phyloP scores from a whole-genome alignment of 106 monocot genomes.

The Acanthochlamys bracteata region DNA sequence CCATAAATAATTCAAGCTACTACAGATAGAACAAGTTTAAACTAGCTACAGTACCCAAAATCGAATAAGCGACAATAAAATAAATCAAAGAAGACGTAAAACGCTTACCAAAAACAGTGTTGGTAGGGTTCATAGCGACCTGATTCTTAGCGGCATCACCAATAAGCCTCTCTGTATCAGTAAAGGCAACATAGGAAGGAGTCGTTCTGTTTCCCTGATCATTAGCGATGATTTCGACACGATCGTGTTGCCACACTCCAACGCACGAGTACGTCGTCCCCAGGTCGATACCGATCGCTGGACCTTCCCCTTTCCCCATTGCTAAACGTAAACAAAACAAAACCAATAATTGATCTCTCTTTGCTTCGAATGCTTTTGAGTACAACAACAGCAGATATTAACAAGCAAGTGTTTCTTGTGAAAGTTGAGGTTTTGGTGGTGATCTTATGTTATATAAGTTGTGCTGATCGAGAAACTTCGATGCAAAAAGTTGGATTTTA shows the following conservation, averaged over 20 bases:
- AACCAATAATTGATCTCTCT: not conserved
- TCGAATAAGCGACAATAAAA: not conserved
- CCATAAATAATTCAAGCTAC: too few species aligned
- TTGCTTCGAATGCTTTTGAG: not conserved
- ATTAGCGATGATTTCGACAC: slow-evolving; percentile 69
- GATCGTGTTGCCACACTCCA: slow-evolving; percentile 64
- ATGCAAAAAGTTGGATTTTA: too few species aligned
- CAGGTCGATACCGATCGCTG: slow-evolving; percentile 62
- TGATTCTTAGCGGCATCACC: slow-evolving; percentile 86
- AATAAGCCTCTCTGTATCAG: slow-evolving; percentile 67
- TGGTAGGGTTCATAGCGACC: slow-evolving; percentile 77
- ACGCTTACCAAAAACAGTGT: slow-evolving; percentile 63
- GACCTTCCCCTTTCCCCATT: slow-evolving; percentile 35
- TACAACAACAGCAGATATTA: not conserved
- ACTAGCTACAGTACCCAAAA: too few species aligned
- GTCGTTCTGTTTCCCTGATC: slow-evolving; percentile 77
- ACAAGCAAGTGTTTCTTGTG: not conserved
- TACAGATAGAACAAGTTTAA: too few species aligned
- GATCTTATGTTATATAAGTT: too few species aligned
- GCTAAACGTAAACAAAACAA: not conserved
- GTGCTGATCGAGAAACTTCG: too few species aligned
- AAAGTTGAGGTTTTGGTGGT: too few species aligned
- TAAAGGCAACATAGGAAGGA: slow-evolving; percentile 66
- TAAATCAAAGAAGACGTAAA: not conserved
- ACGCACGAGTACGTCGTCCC: slow-evolving; percentile 73